phyloP scores from a whole-genome alignment of 1,284 basidiomycete species.

The Ustilago bromivora region DNA sequence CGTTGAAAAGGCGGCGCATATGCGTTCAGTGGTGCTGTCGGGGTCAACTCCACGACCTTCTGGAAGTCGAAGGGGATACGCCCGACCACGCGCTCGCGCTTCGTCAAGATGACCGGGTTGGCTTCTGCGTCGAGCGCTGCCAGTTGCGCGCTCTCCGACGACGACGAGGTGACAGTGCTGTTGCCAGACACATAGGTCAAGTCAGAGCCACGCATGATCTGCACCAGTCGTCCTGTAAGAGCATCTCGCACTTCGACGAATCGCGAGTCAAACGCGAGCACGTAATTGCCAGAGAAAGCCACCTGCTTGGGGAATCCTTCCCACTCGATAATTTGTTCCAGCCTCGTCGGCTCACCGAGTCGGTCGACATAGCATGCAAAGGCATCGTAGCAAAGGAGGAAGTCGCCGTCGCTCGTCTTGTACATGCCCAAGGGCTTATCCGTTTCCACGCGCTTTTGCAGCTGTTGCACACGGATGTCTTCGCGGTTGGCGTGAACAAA shows the following conservation, averaged over 20 bases:
- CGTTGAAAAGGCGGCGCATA: conserved; percentile 37
- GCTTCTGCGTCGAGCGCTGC: conserved; percentile 46
- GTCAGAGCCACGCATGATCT: conserved; percentile 86
- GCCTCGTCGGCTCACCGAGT: conserved; percentile 71
- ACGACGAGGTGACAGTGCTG: conserved; percentile 42
- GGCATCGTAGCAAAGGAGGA: conserved; percentile 89
- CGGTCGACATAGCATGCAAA: conserved; percentile 81
- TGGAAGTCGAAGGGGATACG: conserved; percentile 53
- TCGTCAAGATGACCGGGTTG: conserved; percentile 54
- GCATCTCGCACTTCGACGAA: conserved; percentile 94
- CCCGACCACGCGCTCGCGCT: conserved; percentile 32
- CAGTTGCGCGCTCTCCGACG: conserved; percentile 30
- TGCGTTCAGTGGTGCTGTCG: conserved; percentile 19
- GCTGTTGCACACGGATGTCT: conserved; percentile 78
- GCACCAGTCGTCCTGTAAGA: conserved; percentile 84
- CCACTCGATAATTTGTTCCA: conserved; percentile 86
- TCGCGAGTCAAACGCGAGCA: conserved; percentile 88
- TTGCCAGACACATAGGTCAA: conserved; percentile 79
- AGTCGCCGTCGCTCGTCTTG: conserved; percentile 81
- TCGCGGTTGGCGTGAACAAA: conserved; percentile 75
- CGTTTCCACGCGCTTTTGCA: conserved; percentile 84
- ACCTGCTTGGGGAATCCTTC: conserved; percentile 80
- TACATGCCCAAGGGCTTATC: conserved; percentile 89
- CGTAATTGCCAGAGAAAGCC: conserved; percentile 87
- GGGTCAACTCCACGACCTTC: conserved; percentile 41